Conservation (phyloP, 139 green algal species). For the Nannochloris sp. region DNA sequence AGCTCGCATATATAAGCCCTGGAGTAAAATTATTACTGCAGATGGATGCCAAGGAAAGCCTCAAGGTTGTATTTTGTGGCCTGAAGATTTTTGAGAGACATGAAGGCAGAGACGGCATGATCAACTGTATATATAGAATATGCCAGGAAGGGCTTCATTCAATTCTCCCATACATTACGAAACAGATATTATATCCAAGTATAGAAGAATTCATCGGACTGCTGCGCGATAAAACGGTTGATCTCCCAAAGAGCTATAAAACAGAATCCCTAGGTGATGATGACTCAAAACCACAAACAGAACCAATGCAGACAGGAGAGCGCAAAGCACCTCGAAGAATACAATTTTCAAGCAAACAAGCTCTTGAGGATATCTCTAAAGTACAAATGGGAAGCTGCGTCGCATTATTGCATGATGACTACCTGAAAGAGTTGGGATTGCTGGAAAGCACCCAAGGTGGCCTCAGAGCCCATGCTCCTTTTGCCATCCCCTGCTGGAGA, state of each 20-base stretch:
- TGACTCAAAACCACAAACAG: constrained; percentile 1
- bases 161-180: constrained; percentile 68
- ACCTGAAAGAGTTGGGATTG: constrained; percentile 24
- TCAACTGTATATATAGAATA: constrained; percentile 71
- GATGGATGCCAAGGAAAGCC: constrained; percentile 49
- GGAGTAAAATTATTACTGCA: constrained; percentile 51
- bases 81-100: constrained; percentile 92
- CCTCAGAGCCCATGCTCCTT: constrained; percentile 44
- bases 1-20: constrained; percentile 27
- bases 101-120: constrained; percentile 33
- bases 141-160: constrained; percentile 78
- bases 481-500: constrained; percentile 73
- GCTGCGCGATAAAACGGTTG: constrained; percentile 31
- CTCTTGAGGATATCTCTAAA: no score
- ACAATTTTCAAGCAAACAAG: background rate
- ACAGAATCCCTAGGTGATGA: constrained; percentile 8
- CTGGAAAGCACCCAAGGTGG: constrained; percentile 17
- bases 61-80: constrained; percentile 68
- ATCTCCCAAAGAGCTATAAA: constrained; percentile 5
- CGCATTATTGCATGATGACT: constrained; percentile 29
- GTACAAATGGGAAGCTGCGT: constrained; percentile 37
- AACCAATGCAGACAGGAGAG: background rate
- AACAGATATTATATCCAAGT: constrained; percentile 44
- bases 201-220: constrained; percentile 47
- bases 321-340: background rate